These are phyloP conservation scores for Eucalyptus urophylla DNA, from an alignment of 345 rosid species.

Conservation along the genomic window DNA sequence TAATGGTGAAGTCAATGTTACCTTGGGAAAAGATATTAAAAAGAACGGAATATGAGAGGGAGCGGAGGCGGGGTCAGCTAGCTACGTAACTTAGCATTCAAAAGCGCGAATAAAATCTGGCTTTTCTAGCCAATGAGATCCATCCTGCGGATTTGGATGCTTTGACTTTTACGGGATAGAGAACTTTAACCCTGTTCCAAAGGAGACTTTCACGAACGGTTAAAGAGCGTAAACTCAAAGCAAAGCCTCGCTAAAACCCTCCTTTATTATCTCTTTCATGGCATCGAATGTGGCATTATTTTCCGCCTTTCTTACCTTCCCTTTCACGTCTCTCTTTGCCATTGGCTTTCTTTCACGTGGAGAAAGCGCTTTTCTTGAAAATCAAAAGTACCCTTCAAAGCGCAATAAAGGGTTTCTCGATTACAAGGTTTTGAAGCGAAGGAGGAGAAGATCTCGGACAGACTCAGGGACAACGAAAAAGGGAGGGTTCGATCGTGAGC, in stretches of 20 bases:
- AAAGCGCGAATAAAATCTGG: not conserved
- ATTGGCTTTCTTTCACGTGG: not conserved
- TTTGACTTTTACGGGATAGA: not conserved
- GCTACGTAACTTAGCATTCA: not conserved
- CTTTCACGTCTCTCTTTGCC: not conserved
- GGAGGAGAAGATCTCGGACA: not conserved
- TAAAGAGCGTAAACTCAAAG: not conserved
- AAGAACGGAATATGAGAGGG: not conserved
- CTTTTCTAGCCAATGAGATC: not conserved
- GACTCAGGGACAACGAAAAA: not conserved
- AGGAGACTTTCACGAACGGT: not conserved
- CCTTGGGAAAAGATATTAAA: not conserved
- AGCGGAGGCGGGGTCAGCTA: not conserved
- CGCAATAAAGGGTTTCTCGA: not conserved
- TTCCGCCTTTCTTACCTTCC: not conserved
- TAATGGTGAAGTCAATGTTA: not conserved
- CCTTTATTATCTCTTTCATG: not conserved
- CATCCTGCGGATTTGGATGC: not conserved
- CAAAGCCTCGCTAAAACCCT: not conserved
- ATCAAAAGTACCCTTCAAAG: not conserved
- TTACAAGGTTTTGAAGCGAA: not conserved
- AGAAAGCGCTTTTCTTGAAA: not conserved
- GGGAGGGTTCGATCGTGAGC: not conserved
- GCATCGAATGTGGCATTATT: not conserved
- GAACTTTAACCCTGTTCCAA: not conserved